phyloP scores from a whole-genome alignment of 345 rosid genomes.

The Citropsis articulata region DNA sequence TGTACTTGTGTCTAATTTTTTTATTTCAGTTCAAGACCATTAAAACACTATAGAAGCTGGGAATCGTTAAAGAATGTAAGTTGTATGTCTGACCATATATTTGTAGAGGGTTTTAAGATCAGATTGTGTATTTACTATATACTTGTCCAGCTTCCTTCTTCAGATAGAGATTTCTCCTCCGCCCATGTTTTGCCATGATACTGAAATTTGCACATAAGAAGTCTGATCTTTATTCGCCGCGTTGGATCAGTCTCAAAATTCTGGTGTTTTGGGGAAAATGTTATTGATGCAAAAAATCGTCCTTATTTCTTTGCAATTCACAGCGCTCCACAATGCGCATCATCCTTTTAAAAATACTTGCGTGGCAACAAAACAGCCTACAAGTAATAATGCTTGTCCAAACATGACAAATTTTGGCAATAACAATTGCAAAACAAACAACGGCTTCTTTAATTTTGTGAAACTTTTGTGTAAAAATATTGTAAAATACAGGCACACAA shows the following conservation, averaged over 20 bases:
- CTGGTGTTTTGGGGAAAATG: background rate
- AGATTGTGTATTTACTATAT: constrained; percentile 6
- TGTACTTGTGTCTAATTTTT: constrained; percentile 1
- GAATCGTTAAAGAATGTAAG: constrained; percentile 4
- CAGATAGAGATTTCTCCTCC: background rate
- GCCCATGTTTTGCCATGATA: background rate
- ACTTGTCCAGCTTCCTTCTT: background rate
- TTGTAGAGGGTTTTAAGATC: background rate
- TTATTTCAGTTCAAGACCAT: background rate
- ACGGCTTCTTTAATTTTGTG: background rate
- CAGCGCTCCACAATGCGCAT: background rate
- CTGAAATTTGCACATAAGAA: background rate
- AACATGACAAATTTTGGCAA: background rate
- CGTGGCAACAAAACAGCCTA: background rate
- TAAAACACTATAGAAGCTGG: background rate
- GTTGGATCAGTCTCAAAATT: background rate
- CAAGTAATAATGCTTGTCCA: background rate
- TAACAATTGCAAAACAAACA: background rate
- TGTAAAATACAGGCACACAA: background rate
- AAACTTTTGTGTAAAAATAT: background rate
- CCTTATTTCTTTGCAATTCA: background rate
- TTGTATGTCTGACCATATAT: background rate
- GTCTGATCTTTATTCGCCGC: background rate
- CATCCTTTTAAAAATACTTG: background rate
- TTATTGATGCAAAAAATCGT: background rate